Percentiles rank a stretch among this genome's conserved stretches.
These are phyloP conservation scores for Nectriaceae sp. DNA, from an alignment of 2,329 filamentous ascomycete species.

Conservation along the genomic window DNA sequence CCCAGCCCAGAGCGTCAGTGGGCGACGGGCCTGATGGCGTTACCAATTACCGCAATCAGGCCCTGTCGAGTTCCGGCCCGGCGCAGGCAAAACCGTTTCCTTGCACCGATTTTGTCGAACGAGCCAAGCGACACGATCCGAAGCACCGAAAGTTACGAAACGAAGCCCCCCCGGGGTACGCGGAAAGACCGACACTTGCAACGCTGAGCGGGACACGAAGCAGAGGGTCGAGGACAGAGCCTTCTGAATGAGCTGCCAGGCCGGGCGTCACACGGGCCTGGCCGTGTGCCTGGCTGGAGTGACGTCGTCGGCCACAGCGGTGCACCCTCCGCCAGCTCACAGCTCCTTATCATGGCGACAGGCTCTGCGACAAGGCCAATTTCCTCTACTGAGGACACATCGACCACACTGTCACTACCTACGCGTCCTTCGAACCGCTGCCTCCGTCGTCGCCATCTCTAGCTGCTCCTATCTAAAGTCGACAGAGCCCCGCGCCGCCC, in stretches of 20 bases:
- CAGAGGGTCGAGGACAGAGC: too few relatives aligned
- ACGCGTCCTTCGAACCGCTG: constrained; percentile 23
- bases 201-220: too few relatives aligned
- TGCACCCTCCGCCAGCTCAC: constrained; percentile 7
- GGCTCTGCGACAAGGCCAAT: constrained; percentile 22
- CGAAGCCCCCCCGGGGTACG: too few relatives aligned
- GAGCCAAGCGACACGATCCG: background rate
- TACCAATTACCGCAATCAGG: background rate
- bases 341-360: constrained; percentile 23
- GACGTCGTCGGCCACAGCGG: constrained; percentile 24
- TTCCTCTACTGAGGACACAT: constrained; percentile 24
- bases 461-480: constrained; percentile 25
- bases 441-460: constrained; percentile 26
- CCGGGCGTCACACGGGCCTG: constrained; percentile 33
- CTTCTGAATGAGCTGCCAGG: constrained; percentile 36
- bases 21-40: background rate
- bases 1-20: background rate
- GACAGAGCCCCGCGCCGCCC: background rate
- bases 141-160: background rate
- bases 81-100: too few relatives aligned
- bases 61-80: too few relatives aligned
- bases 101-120: too few relatives aligned
- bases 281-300: constrained; percentile 28
- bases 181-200: background rate
- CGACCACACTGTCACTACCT: constrained; percentile 22